Percentiles rank a stretch among this genome's conserved stretches.
Conservation (phyloP, 495 filamentous ascomycete genomes). For the Neurospora sp. region DNA sequence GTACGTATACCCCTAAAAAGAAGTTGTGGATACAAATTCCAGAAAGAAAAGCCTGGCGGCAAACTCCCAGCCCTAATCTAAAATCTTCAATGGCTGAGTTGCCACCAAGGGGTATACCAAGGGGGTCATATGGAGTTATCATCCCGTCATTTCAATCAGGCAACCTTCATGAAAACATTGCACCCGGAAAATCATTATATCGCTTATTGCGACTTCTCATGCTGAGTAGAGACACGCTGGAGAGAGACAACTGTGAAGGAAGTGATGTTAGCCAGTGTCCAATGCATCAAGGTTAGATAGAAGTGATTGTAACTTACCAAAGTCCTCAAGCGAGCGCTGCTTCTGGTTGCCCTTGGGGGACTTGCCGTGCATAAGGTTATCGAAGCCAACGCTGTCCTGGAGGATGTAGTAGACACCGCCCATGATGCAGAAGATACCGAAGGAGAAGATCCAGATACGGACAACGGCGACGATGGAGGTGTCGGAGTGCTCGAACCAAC, state of each 20-base stretch:
- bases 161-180: constrained; percentile 6
- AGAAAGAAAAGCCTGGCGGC: constrained; percentile 24
- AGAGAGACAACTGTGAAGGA: constrained; percentile 54
- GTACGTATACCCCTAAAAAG: constrained; percentile 13
- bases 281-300: neutral
- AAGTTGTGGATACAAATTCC: constrained; percentile 17
- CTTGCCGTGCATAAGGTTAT: constrained; percentile 89
- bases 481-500: constrained; percentile 56
- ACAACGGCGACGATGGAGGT: constrained; percentile 71
- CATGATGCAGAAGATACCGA: constrained; percentile 60
- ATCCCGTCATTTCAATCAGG: constrained; percentile 7
- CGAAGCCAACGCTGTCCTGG: constrained; percentile 64
- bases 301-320: constrained; percentile 39
- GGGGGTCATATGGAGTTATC: constrained; percentile 5
- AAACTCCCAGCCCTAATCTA: constrained; percentile 12
- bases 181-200: constrained; percentile 4
- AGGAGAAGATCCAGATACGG: constrained; percentile 82
- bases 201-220: constrained; percentile 62
- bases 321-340: constrained; percentile 74
- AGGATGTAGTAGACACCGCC: constrained; percentile 62
- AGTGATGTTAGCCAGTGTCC: constrained; percentile 20
- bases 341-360: constrained; percentile 61
- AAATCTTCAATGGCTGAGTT: constrained; percentile 13
- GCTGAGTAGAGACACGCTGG: constrained; percentile 74
- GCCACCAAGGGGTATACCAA: constrained; percentile 9